These are phyloP conservation scores for Diaporthe helianthi DNA, from an alignment of 2,329 filamentous ascomycete species.

Conservation along the genomic window DNA sequence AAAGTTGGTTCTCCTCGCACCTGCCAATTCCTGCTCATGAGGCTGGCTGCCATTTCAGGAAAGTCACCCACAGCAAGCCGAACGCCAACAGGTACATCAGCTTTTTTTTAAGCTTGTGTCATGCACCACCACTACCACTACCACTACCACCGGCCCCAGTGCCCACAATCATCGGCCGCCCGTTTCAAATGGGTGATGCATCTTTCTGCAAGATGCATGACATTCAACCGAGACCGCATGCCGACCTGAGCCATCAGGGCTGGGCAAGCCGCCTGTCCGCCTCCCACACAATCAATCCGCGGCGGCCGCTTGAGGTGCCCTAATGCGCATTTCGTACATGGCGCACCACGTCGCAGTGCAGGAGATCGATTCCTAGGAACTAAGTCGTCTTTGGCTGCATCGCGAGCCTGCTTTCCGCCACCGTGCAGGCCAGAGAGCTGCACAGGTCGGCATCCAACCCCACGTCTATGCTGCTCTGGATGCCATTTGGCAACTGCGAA, in stretches of 20 bases:
- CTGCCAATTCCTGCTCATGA: not conserved
- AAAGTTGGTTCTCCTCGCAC: not conserved
- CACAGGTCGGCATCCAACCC: not conserved
- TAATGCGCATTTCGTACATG: slow-evolving; percentile 23
- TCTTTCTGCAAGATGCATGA: slow-evolving; percentile 16
- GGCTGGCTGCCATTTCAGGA: slow-evolving; percentile 14
- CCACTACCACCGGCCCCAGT: not conserved
- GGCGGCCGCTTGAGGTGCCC: slow-evolving; percentile 15
- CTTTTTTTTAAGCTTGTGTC: not conserved
- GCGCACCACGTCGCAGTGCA: slow-evolving; percentile 12
- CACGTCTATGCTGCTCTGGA: not conserved
- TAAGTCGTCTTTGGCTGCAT: slow-evolving; percentile 1
- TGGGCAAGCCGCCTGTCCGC: not conserved
- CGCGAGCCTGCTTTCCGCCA: not conserved
- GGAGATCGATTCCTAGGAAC: slow-evolving; percentile 4
- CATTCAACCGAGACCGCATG: slow-evolving; percentile 9
- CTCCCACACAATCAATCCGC: slow-evolving; percentile 12
- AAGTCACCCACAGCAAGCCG: slow-evolving; percentile 1
- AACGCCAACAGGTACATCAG: not conserved
- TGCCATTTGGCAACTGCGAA: not conserved
- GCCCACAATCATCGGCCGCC: not conserved
- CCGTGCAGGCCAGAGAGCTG: not conserved
- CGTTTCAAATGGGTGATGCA: slow-evolving; percentile 17
- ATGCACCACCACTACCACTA: not conserved
- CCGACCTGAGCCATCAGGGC: not conserved